phyloP scores from a whole-genome alignment of 352 stramenopile genomes.

The Thraustochytrium striatum region DNA sequence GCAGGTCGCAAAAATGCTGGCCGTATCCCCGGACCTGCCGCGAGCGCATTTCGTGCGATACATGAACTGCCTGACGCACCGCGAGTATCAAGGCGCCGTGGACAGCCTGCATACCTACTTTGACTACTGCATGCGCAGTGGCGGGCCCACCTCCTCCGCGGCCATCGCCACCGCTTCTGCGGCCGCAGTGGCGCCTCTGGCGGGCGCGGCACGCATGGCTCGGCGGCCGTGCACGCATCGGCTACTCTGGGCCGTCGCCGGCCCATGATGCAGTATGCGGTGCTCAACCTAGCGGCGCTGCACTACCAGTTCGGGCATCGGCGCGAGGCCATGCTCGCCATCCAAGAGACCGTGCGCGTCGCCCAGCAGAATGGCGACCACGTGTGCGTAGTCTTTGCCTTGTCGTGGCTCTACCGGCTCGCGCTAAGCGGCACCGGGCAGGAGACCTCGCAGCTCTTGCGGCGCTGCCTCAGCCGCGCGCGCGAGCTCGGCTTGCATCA shows the following conservation, averaged over 20 bases:
- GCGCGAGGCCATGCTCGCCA: slow-evolving; percentile 68
- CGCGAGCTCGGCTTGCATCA: slow-evolving; percentile 32
- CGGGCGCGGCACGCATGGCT: not conserved
- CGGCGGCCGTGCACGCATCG: slow-evolving; percentile 20
- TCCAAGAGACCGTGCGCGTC: slow-evolving; percentile 83
- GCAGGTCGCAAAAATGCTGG: slow-evolving; percentile 39
- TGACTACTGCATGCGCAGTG: slow-evolving; percentile 72
- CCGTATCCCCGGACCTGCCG: slow-evolving; percentile 59
- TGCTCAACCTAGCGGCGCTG: slow-evolving; percentile 76
- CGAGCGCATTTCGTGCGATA: slow-evolving; percentile 72
- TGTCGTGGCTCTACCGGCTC: slow-evolving; percentile 76
- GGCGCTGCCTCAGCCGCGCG: slow-evolving; percentile 4
- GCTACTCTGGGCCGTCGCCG: slow-evolving; percentile 9
- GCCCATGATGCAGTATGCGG: slow-evolving; percentile 76
- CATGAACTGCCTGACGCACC: slow-evolving; percentile 69
- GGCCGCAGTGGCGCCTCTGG: slow-evolving; percentile 18
- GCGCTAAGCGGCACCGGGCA: not conserved
- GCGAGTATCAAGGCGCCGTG: slow-evolving; percentile 75
- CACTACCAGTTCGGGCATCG: slow-evolving; percentile 77
- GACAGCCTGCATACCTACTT: slow-evolving; percentile 87
- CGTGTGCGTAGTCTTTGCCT: slow-evolving; percentile 81
- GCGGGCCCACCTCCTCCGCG: slow-evolving; percentile 12
- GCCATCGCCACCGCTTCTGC: slow-evolving; percentile 19
- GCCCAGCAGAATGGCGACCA: slow-evolving; percentile 84
- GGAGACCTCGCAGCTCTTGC: slow-evolving; percentile 25